These are phyloP conservation scores for Ogataea corticis DNA, from an alignment of 805 yeast species.

Conservation along the genomic window DNA sequence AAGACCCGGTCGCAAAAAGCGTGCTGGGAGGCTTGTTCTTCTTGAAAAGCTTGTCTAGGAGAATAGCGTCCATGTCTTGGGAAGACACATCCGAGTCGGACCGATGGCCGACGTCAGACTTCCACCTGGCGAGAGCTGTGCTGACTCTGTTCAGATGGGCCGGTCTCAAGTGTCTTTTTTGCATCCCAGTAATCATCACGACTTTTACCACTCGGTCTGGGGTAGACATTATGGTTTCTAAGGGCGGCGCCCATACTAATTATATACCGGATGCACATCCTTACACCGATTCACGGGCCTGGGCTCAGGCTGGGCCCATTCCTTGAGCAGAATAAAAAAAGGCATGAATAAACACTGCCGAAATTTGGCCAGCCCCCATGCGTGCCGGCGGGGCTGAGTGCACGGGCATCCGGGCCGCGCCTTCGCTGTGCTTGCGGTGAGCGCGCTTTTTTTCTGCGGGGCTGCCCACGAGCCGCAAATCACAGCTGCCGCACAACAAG, in stretches of 20 bases:
- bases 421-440: no score
- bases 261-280: slow-evolving; percentile 1
- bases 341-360: no score
- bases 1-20: slow-evolving; percentile 18
- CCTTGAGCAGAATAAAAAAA: no score
- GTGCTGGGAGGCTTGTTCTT: slow-evolving; percentile 28
- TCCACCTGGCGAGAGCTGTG: background rate
- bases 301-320: background rate
- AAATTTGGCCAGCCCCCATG: background rate
- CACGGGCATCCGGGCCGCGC: no score
- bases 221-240: background rate
- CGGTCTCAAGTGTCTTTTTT: background rate
- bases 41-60: slow-evolving; percentile 32
- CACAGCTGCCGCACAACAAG: no score
- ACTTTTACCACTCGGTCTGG: background rate
- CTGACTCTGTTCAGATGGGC: slow-evolving; percentile 4
- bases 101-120: slow-evolving; percentile 3
- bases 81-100: slow-evolving; percentile 8
- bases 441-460: no score
- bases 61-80: slow-evolving; percentile 28
- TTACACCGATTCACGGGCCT: background rate
- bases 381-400: no score
- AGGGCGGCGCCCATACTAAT: slow-evolving; percentile 3
- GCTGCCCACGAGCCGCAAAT: no score
- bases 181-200: background rate